These are phyloP conservation scores for Pythium phragmitis DNA, from an alignment of 352 stramenopile genomes.

Conservation along the genomic window DNA sequence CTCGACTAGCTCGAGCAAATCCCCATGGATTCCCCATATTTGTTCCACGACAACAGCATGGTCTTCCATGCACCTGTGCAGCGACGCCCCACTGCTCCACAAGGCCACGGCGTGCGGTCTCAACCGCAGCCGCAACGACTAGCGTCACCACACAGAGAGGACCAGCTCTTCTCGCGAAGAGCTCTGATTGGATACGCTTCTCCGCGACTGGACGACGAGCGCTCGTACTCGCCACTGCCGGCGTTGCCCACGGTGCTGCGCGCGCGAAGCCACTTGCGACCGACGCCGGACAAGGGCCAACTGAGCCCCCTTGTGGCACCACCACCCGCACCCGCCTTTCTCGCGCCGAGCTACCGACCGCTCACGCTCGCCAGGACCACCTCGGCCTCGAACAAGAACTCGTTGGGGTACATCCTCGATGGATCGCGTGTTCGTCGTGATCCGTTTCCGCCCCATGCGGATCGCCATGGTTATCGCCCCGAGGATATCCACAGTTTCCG, in stretches of 20 bases:
- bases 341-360: slow-evolving; percentile 3
- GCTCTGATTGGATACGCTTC: background rate
- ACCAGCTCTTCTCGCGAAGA: background rate
- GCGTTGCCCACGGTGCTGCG: slow-evolving; percentile 15
- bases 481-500: too few species aligned
- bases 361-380: background rate
- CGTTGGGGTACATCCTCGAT: slow-evolving; percentile 1
- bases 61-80: slow-evolving; percentile 29
- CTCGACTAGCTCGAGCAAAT: slow-evolving; percentile 11
- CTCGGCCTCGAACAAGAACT: background rate
- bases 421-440: background rate
- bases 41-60: slow-evolving; percentile 20
- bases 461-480: too few species aligned
- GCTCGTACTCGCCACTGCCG: slow-evolving; percentile 10
- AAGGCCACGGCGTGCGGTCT: background rate
- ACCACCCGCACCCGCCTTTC: background rate
- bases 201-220: background rate
- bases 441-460: too few species aligned
- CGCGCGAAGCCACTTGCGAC: slow-evolving; percentile 13
- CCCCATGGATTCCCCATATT: slow-evolving; percentile 4
- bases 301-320: background rate
- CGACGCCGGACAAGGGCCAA: background rate
- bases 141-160: background rate
- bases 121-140: too few species aligned
- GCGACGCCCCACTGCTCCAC: background rate